Conservation (phyloP, 208 protist genomes). For the Leishmania martiniquensis region DNA sequence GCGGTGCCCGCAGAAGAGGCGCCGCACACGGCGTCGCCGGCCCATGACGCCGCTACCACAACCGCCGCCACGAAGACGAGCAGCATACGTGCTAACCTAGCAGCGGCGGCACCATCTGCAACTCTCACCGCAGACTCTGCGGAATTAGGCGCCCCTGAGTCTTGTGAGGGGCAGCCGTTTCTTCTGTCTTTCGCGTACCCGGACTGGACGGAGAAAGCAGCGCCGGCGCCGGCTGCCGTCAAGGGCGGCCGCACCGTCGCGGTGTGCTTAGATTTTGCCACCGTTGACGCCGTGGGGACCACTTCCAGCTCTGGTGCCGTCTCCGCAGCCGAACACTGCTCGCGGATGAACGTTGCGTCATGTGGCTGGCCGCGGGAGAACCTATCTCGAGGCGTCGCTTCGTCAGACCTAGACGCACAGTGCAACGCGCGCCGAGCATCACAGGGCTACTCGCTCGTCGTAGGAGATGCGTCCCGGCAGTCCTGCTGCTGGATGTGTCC, state of each 20-base stretch:
- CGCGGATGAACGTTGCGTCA: constrained; percentile 9
- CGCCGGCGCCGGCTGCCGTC: not conserved
- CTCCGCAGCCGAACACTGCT: not conserved
- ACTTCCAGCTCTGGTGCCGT: not conserved
- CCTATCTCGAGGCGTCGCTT: not conserved
- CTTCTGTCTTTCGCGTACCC: constrained; percentile 8
- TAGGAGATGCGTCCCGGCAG: constrained; percentile 11
- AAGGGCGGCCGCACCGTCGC: not conserved
- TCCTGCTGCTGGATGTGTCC: constrained; percentile 23
- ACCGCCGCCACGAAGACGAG: not conserved
- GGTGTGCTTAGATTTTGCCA: not conserved
- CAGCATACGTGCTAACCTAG: not conserved
- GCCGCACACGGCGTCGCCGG: not conserved
- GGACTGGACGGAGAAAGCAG: not conserved
- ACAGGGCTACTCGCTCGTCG: constrained; percentile 18
- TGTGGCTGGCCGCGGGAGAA: constrained; percentile 4
- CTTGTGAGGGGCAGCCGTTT: constrained; percentile 5
- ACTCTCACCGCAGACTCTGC: not conserved
- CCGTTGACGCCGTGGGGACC: not conserved
- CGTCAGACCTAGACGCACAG: not conserved
- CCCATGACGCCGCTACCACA: not conserved
- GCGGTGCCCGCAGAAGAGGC: not conserved
- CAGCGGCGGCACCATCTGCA: not conserved
- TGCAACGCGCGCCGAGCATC: not conserved
- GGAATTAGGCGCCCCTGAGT: not conserved